Base-by-base conservation (phyloP, 345 rosid genomes). In the Rhodamnia rubescens region DNA sequence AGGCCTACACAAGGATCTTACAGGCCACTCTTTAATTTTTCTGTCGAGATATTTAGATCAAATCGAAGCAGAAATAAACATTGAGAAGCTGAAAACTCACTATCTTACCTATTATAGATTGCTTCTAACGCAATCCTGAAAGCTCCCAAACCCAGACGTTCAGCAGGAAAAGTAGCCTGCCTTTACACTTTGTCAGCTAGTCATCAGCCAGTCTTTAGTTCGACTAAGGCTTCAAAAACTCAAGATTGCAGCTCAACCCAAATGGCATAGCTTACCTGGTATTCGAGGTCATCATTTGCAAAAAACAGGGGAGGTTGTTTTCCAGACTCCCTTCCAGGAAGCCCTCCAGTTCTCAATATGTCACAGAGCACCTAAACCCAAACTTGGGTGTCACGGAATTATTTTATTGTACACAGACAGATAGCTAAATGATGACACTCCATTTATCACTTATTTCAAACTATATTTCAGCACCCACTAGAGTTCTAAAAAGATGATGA, bases 71-170 rank as follows among this genome's bases (percentile, higher is more conserved):
- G 12, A 32, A 8, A 24, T 8, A 32, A 64, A 32, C 1, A 32
- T 16, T 64, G 44, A 64, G 44, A 64, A 64, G 75, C 44, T 64
- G 75, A 64, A 32, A 64, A 6, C 44, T 32, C 44, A 32, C 75
- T n/a, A 58, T 57, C 87, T 92, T 84, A 94, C 96, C 94, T 93
- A 88, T 94, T 96, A 90, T 90, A 96, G 90, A 96, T 86, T 53
- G 96, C 92, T 91, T 96, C 98, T 14, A 95, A 75, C 0, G 98
- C 99, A 18, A 95, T 93, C 91, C 98, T 92, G 93, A 94, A 96
- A 89, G 96, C 96, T 86, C 96, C 98, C 96, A 95, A 91, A 83
- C 98, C 99, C 52, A 96, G 94, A 88, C 96, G 99, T 86, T 92
- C 96, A 86, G 94, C 85, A 86, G 98, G 96, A 90, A 96, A 96